Evolutionary conservation across 208 protist species (phyloP).

Genomic region (Trypanosoma lewisi): DNA sequence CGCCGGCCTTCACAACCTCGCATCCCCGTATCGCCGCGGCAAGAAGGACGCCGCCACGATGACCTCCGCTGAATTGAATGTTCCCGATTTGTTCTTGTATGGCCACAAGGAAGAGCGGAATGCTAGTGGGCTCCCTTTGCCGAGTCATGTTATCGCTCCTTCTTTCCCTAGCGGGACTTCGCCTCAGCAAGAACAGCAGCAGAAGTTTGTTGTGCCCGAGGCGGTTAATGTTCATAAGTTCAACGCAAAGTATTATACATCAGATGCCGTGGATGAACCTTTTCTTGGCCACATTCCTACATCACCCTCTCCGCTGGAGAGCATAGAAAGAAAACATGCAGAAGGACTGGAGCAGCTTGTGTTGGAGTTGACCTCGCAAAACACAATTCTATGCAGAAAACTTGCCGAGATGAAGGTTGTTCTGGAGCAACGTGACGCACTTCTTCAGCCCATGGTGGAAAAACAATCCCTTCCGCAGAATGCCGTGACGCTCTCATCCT

Average conservation of each 20-base stretch:
- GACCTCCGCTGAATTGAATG: not conserved
- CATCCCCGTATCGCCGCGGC: not conserved
- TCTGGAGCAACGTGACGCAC: constrained; percentile 13
- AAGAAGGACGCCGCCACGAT: constrained; percentile 8
- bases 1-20: not conserved
- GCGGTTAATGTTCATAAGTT: not conserved
- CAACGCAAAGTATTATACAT: not conserved
- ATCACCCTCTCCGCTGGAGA: not conserved
- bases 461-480: not conserved
- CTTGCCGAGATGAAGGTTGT: constrained; percentile 16
- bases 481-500: not conserved
- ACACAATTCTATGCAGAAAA: constrained; percentile 3
- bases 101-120: not conserved
- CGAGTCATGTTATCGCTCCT: constrained; percentile 5
- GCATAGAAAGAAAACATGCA: not conserved
- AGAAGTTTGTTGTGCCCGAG: not conserved
- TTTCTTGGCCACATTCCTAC: not conserved
- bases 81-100: not conserved
- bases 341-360: constrained; percentile 12
- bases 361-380: constrained; percentile 10
- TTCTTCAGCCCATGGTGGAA: not conserved
- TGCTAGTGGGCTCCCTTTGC: not conserved
- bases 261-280: not conserved
- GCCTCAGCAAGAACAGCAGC: not conserved
- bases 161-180: not conserved